These are phyloP conservation scores for Brassica nigra DNA, from an alignment of 345 rosid species.

Conservation along the genomic window DNA sequence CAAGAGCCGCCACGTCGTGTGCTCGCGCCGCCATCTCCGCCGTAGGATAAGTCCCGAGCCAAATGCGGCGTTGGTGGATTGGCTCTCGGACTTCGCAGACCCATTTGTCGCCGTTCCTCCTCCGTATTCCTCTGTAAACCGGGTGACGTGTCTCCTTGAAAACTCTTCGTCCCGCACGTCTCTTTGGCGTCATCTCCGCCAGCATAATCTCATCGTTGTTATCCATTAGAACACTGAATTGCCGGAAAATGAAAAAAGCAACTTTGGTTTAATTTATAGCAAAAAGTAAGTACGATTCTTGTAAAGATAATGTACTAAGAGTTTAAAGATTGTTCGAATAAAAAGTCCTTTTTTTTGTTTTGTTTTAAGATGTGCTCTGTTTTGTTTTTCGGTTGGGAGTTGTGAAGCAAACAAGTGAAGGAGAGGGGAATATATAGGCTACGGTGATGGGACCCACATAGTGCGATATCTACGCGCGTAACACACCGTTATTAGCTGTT, in stretches of 20 bases:
- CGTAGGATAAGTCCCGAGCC: conserved; percentile 79
- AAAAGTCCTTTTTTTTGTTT: neutral
- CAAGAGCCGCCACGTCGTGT: conserved; percentile 73
- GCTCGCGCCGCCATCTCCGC: conserved; percentile 86
- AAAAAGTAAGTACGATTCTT: neutral
- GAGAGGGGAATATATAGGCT: conserved; percentile 14
- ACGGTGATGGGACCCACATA: conserved; percentile 28
- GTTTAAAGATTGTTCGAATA: conserved; percentile 12
- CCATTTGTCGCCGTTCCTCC: conserved; percentile 65
- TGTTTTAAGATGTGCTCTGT: conserved; percentile 19
- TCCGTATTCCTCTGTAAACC: conserved; percentile 62
- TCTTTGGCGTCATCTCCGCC: conserved; percentile 66
- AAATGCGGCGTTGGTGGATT: conserved; percentile 55
- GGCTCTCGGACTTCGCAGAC: conserved; percentile 77
- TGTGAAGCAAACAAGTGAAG: conserved; percentile 22
- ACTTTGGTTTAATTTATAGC: neutral
- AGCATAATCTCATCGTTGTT: conserved; percentile 41
- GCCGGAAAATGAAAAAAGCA: neutral
- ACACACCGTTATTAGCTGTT: conserved; percentile 12
- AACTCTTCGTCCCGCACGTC: conserved; percentile 59
- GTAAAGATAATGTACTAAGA: neutral
- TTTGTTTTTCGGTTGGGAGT: conserved; percentile 24
- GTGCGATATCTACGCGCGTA: conserved; percentile 27
- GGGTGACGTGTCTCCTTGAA: conserved; percentile 83
- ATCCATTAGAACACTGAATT: conserved; percentile 2